Conservation (phyloP, 352 stramenopile species). For the Phytophthora crassamura region DNA sequence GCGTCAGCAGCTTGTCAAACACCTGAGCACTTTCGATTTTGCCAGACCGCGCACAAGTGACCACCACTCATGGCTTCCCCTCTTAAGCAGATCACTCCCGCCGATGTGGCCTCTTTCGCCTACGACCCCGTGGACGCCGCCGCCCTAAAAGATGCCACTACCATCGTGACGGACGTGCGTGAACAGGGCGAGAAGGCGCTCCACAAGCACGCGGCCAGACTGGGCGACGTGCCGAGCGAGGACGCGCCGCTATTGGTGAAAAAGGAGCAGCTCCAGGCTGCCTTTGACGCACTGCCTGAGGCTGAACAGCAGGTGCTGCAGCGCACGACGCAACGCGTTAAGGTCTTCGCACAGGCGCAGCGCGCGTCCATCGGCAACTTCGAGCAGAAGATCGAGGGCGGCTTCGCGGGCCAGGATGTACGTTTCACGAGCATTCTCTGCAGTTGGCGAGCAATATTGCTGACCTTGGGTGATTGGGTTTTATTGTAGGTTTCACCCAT, state of each 20-base stretch:
- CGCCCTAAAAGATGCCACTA: slow-evolving; percentile 65
- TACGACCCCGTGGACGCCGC: slow-evolving; percentile 79
- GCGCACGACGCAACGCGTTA: slow-evolving; percentile 91
- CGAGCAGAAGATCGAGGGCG: slow-evolving; percentile 94
- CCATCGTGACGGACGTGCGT: slow-evolving; percentile 78
- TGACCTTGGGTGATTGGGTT: slow-evolving; percentile 1
- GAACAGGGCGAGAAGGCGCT: slow-evolving; percentile 53
- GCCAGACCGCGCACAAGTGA: slow-evolving; percentile 12
- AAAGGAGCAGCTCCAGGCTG: slow-evolving; percentile 75
- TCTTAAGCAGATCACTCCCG: slow-evolving; percentile 76
- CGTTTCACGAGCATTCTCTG: slow-evolving; percentile 12
- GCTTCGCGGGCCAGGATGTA: slow-evolving; percentile 94
- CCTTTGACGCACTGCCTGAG: slow-evolving; percentile 79
- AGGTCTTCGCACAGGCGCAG: slow-evolving; percentile 94
- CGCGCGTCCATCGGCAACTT: slow-evolving; percentile 93
- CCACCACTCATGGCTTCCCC: slow-evolving; percentile 43
- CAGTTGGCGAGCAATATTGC: slow-evolving; percentile 8
- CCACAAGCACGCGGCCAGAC: slow-evolving; percentile 59
- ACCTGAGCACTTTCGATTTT: neutral
- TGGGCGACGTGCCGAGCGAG: slow-evolving; percentile 65
- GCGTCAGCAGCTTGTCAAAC: slow-evolving; percentile 14
- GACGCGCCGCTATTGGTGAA: slow-evolving; percentile 59
- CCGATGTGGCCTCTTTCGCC: slow-evolving; percentile 76
- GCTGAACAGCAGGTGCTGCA: slow-evolving; percentile 85
- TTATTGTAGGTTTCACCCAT: slow-evolving; percentile 57